phyloP scores from a whole-genome alignment of 2,329 filamentous ascomycete species.

The Daldinia sp. region DNA sequence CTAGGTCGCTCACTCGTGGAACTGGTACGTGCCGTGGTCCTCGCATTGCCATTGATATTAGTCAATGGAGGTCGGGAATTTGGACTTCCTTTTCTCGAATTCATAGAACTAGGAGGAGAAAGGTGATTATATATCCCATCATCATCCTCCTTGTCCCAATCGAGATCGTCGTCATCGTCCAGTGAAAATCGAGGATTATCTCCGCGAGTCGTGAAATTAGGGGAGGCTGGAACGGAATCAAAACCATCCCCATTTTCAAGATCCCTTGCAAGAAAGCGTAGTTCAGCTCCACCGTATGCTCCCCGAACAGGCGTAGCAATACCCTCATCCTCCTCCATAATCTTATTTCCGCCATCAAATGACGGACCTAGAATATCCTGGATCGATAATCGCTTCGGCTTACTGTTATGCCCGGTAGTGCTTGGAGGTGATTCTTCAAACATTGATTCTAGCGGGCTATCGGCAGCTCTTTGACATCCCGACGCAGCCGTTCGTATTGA shows the following conservation, averaged over 20 bases:
- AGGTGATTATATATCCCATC: slow-evolving; percentile 66
- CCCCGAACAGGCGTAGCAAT: slow-evolving; percentile 63
- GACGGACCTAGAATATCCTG: slow-evolving; percentile 69
- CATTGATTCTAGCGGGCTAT: slow-evolving; percentile 81
- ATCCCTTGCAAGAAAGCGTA: slow-evolving; percentile 44
- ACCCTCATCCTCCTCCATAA: slow-evolving; percentile 73
- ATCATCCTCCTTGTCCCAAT: slow-evolving; percentile 71
- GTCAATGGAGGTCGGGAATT: slow-evolving; percentile 67
- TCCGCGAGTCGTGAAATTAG: slow-evolving; percentile 53
- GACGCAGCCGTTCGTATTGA: slow-evolving; percentile 79
- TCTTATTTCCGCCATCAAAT: slow-evolving; percentile 67
- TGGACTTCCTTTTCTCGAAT: slow-evolving; percentile 65
- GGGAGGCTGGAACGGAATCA: slow-evolving; percentile 44
- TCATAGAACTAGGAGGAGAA: slow-evolving; percentile 69
- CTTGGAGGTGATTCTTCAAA: slow-evolving; percentile 82
- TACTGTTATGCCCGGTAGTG: slow-evolving; percentile 63
- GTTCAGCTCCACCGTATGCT: slow-evolving; percentile 50
- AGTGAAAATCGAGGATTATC: slow-evolving; percentile 66
- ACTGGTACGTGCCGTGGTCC: slow-evolving; percentile 53
- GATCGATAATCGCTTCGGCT: slow-evolving; percentile 68
- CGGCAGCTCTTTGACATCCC: slow-evolving; percentile 72
- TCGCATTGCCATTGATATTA: slow-evolving; percentile 63
- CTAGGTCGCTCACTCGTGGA: slow-evolving; percentile 63
- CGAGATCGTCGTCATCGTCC: slow-evolving; percentile 70
- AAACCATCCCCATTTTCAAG: slow-evolving; percentile 44